These are phyloP conservation scores for Botrytis cinerea DNA, from an alignment of 2,329 filamentous ascomycete species.

Conservation along the genomic window DNA sequence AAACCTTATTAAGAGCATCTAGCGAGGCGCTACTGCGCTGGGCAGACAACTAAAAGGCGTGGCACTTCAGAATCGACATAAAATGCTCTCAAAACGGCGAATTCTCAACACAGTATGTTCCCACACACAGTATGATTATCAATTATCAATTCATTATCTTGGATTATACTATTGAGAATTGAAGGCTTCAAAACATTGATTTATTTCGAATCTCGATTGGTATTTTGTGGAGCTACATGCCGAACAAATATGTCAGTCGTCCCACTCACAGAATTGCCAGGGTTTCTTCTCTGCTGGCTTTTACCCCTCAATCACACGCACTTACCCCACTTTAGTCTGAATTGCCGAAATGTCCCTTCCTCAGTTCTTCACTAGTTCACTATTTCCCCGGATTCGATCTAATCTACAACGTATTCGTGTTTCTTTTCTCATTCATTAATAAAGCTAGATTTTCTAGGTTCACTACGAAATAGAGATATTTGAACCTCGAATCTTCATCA, in stretches of 20 bases:
- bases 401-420: not conserved
- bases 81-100: not conserved
- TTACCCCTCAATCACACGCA: not conserved
- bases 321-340: not conserved
- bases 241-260: not conserved
- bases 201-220: not conserved
- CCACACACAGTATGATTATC: not conserved
- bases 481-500: not conserved
- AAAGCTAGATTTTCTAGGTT: not conserved
- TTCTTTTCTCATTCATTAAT: not conserved
- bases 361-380: not conserved
- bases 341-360: not conserved
- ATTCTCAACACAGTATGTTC: not conserved
- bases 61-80: not conserved
- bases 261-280: not conserved
- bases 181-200: not conserved
- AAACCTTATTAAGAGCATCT: not conserved
- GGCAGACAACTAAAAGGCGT: not conserved
- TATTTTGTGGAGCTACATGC: not conserved
- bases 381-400: not conserved
- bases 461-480: not conserved
- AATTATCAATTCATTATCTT: not conserved
- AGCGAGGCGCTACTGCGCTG: not conserved
- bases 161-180: not conserved
- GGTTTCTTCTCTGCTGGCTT: not conserved